Conservation (phyloP, 2,329 filamentous ascomycete species). For the Botrytis aclada region DNA sequence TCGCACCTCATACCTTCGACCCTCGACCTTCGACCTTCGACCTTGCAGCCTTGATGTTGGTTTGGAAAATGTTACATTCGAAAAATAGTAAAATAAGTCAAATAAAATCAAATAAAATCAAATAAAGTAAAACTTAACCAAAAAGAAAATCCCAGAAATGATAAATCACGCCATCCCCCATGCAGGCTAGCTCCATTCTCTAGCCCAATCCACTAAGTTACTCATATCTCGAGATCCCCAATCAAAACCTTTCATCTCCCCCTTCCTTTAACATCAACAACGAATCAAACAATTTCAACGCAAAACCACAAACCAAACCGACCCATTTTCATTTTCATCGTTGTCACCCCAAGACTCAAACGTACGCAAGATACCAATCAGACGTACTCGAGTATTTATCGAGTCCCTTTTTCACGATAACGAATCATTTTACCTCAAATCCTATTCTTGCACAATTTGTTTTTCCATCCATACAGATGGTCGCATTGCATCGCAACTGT, state of each 20-base stretch:
- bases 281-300: conserved; percentile 17
- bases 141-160: neutral
- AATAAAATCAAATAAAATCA: neutral
- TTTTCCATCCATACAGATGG: neutral
- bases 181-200: neutral
- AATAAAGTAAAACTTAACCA: neutral
- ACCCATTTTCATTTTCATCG: conserved; percentile 12
- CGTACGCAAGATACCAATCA: conserved; percentile 1
- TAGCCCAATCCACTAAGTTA: neutral
- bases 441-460: neutral
- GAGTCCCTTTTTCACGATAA: neutral
- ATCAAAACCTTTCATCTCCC: conserved; percentile 19
- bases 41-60: neutral
- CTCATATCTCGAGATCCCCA: conserved; percentile 18
- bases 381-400: neutral
- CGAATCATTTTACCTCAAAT: neutral
- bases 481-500: conserved; percentile 3
- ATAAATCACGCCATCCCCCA: neutral
- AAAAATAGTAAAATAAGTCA: neutral
- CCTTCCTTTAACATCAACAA: conserved; percentile 14
- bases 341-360: neutral
- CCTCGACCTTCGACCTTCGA: too few species aligned
- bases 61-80: neutral
- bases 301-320: conserved; percentile 2
- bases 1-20: neutral